Percentiles rank a stretch among this genome's conserved stretches.
Evolutionary conservation across 257 asterid genomes (phyloP).

Genomic region (Gentiana dahurica): DNA sequence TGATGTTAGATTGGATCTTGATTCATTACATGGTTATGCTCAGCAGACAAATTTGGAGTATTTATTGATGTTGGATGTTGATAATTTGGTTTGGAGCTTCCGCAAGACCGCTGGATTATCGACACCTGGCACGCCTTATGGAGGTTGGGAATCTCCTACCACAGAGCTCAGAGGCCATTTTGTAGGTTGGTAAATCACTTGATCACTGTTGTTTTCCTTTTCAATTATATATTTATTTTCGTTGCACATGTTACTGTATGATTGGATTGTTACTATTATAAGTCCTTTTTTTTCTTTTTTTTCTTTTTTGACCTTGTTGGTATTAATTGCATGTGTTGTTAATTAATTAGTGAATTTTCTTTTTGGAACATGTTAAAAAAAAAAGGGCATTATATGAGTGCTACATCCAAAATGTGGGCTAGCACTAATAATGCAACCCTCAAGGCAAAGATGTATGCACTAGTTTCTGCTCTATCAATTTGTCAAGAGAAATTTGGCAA

Average conservation of each 20-base stretch:
- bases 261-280: background rate
- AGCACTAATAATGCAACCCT: slow-evolving; percentile 66
- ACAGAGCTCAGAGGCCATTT: slow-evolving; percentile 92
- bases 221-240: background rate
- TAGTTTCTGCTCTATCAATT: slow-evolving; percentile 43
- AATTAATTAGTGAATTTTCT: background rate
- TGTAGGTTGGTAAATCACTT: slow-evolving; percentile 47
- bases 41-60: slow-evolving; percentile 85
- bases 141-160: slow-evolving; percentile 74
- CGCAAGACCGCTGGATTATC: slow-evolving; percentile 68
- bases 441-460: slow-evolving; percentile 37
- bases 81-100: slow-evolving; percentile 77
- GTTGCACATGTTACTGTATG: background rate
- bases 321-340: background rate
- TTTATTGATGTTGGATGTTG: slow-evolving; percentile 67
- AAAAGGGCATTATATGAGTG: slow-evolving; percentile 84
- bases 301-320: background rate
- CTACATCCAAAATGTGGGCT: slow-evolving; percentile 88
- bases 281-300: no score
- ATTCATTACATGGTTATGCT: slow-evolving; percentile 66
- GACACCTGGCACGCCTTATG: slow-evolving; percentile 58
- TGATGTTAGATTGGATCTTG: slow-evolving; percentile 63
- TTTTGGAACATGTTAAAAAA: background rate
- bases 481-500: slow-evolving; percentile 66
- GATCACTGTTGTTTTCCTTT: background rate